Conservation (phyloP, 208 protist genomes). For the Wallacemonas collosoma region DNA sequence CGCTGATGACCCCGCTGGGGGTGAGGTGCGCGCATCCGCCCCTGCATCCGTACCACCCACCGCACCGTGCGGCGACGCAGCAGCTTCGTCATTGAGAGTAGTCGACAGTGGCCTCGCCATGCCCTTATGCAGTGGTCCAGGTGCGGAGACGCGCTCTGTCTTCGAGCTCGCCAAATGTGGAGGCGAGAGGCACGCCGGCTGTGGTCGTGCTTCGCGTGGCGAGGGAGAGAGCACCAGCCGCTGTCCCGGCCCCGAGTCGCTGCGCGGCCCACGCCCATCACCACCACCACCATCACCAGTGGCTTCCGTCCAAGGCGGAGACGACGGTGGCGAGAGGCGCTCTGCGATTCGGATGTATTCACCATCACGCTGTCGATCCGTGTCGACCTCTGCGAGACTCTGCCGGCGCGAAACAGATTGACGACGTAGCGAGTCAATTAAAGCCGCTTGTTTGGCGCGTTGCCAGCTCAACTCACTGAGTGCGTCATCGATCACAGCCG, state of each 20-base stretch:
- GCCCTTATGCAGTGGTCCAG: background rate
- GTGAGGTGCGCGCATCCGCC: no score
- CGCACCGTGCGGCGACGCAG: no score
- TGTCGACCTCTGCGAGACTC: background rate
- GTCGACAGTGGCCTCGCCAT: background rate
- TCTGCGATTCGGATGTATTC: no score
- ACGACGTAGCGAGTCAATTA: background rate
- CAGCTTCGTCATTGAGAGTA: background rate
- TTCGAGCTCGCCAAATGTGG: background rate
- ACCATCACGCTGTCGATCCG: background rate
- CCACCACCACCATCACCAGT: no score
- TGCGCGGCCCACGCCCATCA: no score
- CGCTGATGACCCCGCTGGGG: no score
- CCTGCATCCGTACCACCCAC: no score
- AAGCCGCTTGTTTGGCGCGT: constrained; percentile 5
- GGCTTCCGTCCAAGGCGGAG: no score
- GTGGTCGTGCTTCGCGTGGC: background rate
- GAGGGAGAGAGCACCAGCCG: background rate
- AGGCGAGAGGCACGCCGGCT: background rate
- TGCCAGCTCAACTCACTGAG: constrained; percentile 1
- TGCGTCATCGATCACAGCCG: background rate
- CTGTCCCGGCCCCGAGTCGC: background rate
- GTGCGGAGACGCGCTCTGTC: background rate
- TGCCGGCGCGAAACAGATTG: background rate
- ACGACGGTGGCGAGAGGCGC: no score